Base-by-base conservation (phyloP, 139 green algal species). In the Mychonastes homosphaera region DNA sequence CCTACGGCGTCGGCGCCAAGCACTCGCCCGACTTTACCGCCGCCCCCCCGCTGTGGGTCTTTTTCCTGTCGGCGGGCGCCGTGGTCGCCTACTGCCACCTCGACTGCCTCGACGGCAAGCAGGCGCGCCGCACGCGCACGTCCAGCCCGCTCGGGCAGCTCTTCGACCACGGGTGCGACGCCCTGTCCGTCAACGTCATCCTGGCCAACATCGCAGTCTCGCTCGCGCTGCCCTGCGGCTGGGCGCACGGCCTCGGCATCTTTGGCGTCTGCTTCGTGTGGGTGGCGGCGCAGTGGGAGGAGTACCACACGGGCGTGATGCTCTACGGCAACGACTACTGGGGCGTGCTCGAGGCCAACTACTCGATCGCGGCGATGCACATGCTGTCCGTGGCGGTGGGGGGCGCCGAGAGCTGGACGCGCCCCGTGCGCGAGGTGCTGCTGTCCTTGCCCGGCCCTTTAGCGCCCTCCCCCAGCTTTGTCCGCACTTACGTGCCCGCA, bases 141-240 rank as follows among this genome's bases (percentile, higher is more conserved):
- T 91, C 80, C 39, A 91, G 79, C 0, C 91, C 92, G 0, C 71
- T 98, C 26, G 92, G 92, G 0, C 90, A 97, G 74, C 76, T 98
- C 6, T 95, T 97, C 70, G 92, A 98, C 69, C 92, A 98, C 58
- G 90, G 87, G 46, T 94, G 85, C 59, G 88, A 95, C 59, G 87
- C 88, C 0, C 63, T 95, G 48, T 71, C 76, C 15, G 73, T 95
- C 10, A 81, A 88, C 62, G 58, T 95, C 4, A 64, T 95, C 28
- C 40, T 92, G 23, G 71, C 57, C 43, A 80, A 69, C 51, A 63
- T 84, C 7, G 71, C 58, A n/a, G 64, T 39, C 61, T 67, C 49
- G 55, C 26, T 75, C 18, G 40, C 60, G 47, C 47, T 63, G 34
- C 29, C 47, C 19, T 72, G 62, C 28, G 28, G 51, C 62, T 69